phyloP scores from a whole-genome alignment of 2,329 filamentous ascomycete species.

The Talaromyces sp. region DNA sequence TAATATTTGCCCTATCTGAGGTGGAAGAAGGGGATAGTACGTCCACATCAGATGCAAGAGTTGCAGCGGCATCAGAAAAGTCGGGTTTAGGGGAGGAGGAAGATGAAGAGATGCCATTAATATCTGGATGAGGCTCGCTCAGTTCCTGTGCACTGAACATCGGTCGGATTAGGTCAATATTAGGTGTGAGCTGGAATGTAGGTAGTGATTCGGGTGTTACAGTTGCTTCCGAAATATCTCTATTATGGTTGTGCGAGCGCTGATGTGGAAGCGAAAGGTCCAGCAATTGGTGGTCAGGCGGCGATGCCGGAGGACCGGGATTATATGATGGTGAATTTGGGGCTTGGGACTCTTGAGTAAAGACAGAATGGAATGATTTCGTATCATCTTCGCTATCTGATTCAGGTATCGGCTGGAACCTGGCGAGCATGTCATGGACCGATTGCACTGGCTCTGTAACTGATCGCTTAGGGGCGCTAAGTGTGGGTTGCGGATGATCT shows the following conservation, averaged over 20 bases:
- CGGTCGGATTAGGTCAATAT: not conserved
- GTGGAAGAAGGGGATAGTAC: not conserved
- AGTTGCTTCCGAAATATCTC: conserved; percentile 33
- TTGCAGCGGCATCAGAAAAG: conserved; percentile 2
- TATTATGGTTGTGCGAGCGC: conserved; percentile 24
- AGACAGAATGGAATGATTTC: conserved; percentile 46
- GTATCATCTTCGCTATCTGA: conserved; percentile 33
- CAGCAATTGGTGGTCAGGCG: conserved; percentile 24
- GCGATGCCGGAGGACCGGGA: conserved; percentile 25
- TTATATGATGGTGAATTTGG: conserved; percentile 23
- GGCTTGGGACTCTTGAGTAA: conserved; percentile 22
- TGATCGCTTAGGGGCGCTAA: conserved; percentile 24
- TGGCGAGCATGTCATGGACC: conserved; percentile 40
- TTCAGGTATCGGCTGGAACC: conserved; percentile 36
- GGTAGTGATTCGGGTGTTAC: conserved; percentile 25
- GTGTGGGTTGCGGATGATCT: conserved; percentile 18
- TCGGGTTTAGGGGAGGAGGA: not conserved
- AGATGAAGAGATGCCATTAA: conserved; percentile 28
- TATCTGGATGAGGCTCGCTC: not conserved
- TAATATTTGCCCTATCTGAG: not conserved
- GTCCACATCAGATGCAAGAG: not conserved
- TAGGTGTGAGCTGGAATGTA: not conserved
- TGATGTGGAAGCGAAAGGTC: conserved; percentile 6
- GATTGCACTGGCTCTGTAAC: conserved; percentile 33
- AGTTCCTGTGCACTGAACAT: not conserved